Evolutionary conservation across 2,329 filamentous ascomycete species (phyloP), one percentile per base, ranked within the genome.

Genomic region (Fusarium mundagurra): DNA sequence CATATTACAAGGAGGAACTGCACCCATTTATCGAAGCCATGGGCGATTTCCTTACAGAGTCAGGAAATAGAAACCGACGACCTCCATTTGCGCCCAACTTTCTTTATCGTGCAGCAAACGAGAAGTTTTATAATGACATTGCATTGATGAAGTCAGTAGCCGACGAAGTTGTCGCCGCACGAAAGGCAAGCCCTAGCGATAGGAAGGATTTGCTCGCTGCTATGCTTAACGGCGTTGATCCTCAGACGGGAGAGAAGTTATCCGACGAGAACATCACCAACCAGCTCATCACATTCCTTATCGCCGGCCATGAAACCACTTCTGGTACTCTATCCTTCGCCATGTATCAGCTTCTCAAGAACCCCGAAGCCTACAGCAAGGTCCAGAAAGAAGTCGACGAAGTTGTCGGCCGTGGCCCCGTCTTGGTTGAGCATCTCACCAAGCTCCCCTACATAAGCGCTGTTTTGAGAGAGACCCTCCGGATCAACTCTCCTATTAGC

Each of bases 271-370:
- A 86, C 55, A 92, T 94, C 71, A 87, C 89, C 22, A 86, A 92
- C 78, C 93, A 94, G 72, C 89, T 94, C 82, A 91, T 93, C 67
- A 94, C 92, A 0, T 94, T 94, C 73, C 81, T 94, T 16, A 91
- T 92, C 75, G 91, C 91, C 41, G 91, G 91, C 4, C 92, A 93
- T 71, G 92, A 94, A 76, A 95, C 93, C 0, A 92, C 92, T 0
- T 90, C 90, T 4, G 92, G 92, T 6, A 82, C 92, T 22, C 80
- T 94, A 18, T 88, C 90, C 0, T 94, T 93, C 77, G 82, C 87
- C 1, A 88, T 93, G 57, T 92, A 91, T 77, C 86, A 91, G 63
- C 84, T 95, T 5, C 80, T 93, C 39, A 91, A 91, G 78, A 86
- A 92, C 74, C 92, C 92, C 0, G 85, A 87, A 4, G 84, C 85